Conservation (phyloP, 352 stramenopile genomes). For the Globisporangium emineosum region DNA sequence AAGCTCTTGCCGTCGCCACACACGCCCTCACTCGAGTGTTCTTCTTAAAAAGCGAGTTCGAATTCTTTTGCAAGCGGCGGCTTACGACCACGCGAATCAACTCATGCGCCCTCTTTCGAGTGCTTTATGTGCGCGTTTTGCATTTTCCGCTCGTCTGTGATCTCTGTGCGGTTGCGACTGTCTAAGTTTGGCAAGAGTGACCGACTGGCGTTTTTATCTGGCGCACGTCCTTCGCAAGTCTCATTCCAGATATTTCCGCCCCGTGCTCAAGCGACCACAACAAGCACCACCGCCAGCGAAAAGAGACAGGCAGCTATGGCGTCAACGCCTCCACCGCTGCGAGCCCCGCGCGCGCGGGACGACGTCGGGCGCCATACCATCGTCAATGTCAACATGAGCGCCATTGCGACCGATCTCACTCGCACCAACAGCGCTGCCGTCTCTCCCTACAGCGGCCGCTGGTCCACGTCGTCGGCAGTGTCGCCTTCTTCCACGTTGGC, state of each 20-base stretch:
- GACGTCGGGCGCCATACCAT: slow-evolving; percentile 5
- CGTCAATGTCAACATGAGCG: neutral
- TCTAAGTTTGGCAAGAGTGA: neutral
- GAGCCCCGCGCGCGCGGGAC: neutral
- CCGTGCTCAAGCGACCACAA: slow-evolving; percentile 10
- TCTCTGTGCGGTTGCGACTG: neutral
- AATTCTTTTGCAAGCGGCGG: slow-evolving; percentile 1
- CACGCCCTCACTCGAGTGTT: neutral
- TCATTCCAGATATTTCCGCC: slow-evolving; percentile 28
- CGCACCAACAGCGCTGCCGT: neutral
- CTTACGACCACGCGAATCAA: neutral
- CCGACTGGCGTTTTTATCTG: neutral
- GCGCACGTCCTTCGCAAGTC: slow-evolving; percentile 4
- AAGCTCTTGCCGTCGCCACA: neutral
- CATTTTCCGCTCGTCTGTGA: neutral
- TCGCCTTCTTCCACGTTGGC: neutral
- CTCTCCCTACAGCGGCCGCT: neutral
- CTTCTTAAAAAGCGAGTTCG: neutral
- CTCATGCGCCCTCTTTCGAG: neutral
- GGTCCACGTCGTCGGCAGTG: slow-evolving; percentile 1
- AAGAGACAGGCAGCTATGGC: neutral
- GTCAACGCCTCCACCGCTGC: neutral
- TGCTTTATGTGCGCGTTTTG: neutral
- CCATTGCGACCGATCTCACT: neutral
- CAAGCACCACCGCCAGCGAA: neutral